Evolutionary conservation across 169 alveolate genomes (phyloP).

Genomic region (Plasmodium adleri): DNA sequence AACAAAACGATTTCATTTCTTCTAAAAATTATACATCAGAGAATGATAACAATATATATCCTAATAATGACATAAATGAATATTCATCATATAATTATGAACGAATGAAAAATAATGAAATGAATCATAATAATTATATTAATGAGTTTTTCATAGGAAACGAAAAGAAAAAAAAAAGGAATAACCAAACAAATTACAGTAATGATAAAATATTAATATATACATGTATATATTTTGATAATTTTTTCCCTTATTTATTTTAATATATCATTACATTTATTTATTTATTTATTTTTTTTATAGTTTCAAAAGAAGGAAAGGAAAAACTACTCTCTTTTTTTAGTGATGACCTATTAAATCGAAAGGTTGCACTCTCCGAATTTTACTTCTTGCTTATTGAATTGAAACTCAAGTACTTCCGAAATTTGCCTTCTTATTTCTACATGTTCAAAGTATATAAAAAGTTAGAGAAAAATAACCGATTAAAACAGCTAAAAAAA

Average conservation of each 20-base stretch:
- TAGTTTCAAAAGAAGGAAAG: constrained; percentile 77
- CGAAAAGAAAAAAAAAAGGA: constrained; percentile 9
- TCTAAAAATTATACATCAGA: constrained; percentile 11
- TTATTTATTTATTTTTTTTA: neutral
- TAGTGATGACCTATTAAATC: constrained; percentile 77
- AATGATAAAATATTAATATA: neutral
- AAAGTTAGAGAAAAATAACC: constrained; percentile 24
- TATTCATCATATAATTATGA: constrained; percentile 7
- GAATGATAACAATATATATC: neutral
- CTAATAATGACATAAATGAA: neutral
- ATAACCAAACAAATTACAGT: neutral
- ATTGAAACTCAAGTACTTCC: constrained; percentile 75
- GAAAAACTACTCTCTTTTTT: constrained; percentile 77
- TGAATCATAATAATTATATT: constrained; percentile 7
- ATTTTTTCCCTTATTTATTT: neutral
- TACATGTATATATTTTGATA: neutral
- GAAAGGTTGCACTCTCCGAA: constrained; percentile 77
- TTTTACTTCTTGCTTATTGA: constrained; percentile 79
- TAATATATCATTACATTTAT: neutral
- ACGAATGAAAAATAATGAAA: neutral
- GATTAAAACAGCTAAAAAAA: constrained; percentile 12
- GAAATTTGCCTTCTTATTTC: constrained; percentile 75
- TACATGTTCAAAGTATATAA: constrained; percentile 76
- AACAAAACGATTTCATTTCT: constrained; percentile 15
- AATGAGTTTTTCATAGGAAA: neutral